Conservation (phyloP, 2,329 filamentous ascomycete species). For the Trichophyton schoenleinii region DNA sequence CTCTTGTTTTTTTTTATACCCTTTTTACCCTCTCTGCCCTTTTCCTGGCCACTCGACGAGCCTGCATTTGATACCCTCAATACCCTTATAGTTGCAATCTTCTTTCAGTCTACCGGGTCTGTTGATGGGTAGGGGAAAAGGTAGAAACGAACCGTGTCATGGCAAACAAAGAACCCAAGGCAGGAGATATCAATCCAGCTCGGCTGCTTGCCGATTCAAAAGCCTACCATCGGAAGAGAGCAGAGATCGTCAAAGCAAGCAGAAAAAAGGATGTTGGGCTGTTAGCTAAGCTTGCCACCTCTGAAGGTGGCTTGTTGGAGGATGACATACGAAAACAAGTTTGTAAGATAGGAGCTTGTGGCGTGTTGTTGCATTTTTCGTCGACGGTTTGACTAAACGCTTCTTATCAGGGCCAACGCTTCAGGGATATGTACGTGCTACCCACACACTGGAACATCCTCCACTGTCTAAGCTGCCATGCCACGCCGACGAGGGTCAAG, state of each 20-base stretch:
- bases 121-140: neutral
- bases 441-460: constrained; percentile 9
- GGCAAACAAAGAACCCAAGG: neutral
- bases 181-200: neutral
- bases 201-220: neutral
- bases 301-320: constrained; percentile 53
- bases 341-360: constrained; percentile 47
- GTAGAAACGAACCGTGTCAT: neutral
- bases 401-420: constrained; percentile 28
- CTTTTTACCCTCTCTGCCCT: too few species aligned
- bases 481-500: constrained; percentile 85
- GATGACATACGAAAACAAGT: constrained; percentile 58
- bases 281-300: constrained; percentile 48
- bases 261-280: constrained; percentile 42
- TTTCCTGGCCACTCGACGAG: neutral
- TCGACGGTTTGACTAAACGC: neutral
- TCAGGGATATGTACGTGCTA: constrained; percentile 28
- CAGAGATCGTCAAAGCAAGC: constrained; percentile 49
- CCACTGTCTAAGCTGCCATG: constrained; percentile 51
- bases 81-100: too few species aligned
- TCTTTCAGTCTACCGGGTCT: too few species aligned
- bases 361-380: neutral
- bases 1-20: too few species aligned
- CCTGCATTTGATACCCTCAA: neutral
- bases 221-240: constrained; percentile 26